A percentile compares a stretch with the other conserved stretches of the same genome.
These are phyloP conservation scores for Verbascum thapsus DNA, from an alignment of 257 asterid genomes.

Conservation along the genomic window DNA sequence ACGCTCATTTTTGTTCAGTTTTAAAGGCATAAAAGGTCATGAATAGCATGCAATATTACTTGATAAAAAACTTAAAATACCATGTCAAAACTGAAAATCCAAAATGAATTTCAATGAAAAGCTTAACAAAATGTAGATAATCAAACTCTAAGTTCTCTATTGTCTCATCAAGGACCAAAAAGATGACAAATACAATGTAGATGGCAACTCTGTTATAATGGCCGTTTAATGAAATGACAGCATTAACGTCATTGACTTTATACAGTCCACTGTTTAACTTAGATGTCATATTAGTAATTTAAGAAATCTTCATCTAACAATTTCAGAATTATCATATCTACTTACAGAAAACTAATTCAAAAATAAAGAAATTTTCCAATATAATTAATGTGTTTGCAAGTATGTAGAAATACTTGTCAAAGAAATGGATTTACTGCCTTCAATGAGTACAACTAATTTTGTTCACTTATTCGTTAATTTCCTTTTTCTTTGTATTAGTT, in stretches of 20 bases:
- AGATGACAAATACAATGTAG: not conserved
- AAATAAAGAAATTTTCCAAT: not conserved
- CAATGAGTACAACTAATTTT: not conserved
- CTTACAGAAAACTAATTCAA: not conserved
- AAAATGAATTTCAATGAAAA: not conserved
- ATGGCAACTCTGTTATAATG: not conserved
- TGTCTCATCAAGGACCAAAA: not conserved
- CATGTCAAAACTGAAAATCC: not conserved
- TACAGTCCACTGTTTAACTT: not conserved
- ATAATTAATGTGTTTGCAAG: not conserved
- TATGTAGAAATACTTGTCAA: not conserved
- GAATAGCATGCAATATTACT: not conserved
- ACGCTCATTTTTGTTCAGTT: not conserved
- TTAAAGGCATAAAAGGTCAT: not conserved
- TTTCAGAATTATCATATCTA: not conserved
- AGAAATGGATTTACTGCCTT: not conserved
- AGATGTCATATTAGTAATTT: not conserved
- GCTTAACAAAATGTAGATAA: not conserved
- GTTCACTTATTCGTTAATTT: slow-evolving; percentile 5
- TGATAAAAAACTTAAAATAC: too few species aligned
- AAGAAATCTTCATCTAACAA: not conserved
- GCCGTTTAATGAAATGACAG: not conserved
- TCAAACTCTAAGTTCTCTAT: not conserved
- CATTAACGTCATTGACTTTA: too few species aligned
- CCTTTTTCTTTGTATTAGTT: not conserved